Conservation (phyloP, 352 stramenopile species). For the Globisporangium solare region DNA sequence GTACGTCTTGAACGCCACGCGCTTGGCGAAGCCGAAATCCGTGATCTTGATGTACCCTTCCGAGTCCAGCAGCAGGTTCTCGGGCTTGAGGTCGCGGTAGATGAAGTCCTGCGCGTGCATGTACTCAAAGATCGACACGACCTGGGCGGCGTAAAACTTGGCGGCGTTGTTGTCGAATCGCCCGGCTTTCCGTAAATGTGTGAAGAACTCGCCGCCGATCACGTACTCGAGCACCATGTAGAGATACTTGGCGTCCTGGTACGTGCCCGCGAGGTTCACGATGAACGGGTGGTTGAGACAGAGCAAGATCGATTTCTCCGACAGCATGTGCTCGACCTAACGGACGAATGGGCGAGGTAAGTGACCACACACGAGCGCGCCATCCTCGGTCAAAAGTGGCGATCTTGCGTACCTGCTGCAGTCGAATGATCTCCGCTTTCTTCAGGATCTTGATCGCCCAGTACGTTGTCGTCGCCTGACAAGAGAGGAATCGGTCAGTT, state of each 20-base stretch:
- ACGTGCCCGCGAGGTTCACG: constrained; percentile 92
- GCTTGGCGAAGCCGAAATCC: constrained; percentile 92
- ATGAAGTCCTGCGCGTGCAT: constrained; percentile 95
- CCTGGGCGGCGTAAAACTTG: constrained; percentile 92
- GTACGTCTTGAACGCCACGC: constrained; percentile 94
- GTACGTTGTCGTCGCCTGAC: constrained; percentile 81
- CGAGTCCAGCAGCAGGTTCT: constrained; percentile 94
- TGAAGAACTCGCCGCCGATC: constrained; percentile 97
- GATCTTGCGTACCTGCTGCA: constrained; percentile 79
- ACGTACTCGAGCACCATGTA: constrained; percentile 99
- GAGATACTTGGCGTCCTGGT: constrained; percentile 93
- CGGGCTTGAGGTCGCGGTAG: constrained; percentile 95
- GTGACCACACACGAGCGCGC: too few relatives aligned
- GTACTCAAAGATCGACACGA: constrained; percentile 96
- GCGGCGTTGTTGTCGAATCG: constrained; percentile 91
- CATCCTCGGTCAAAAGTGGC: not conserved
- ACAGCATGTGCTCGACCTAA: constrained; percentile 96
- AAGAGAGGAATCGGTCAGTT: not conserved
- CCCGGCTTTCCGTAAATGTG: constrained; percentile 90
- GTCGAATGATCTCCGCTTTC: constrained; percentile 94
- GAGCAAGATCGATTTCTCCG: constrained; percentile 94
- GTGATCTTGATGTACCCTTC: constrained; percentile 96
- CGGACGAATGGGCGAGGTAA: too few relatives aligned
- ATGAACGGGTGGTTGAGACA: constrained; percentile 95
- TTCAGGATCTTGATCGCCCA: constrained; percentile 98